phyloP scores from a whole-genome alignment of 2,329 filamentous ascomycete genomes.

The Hirsutella thompsonii region DNA sequence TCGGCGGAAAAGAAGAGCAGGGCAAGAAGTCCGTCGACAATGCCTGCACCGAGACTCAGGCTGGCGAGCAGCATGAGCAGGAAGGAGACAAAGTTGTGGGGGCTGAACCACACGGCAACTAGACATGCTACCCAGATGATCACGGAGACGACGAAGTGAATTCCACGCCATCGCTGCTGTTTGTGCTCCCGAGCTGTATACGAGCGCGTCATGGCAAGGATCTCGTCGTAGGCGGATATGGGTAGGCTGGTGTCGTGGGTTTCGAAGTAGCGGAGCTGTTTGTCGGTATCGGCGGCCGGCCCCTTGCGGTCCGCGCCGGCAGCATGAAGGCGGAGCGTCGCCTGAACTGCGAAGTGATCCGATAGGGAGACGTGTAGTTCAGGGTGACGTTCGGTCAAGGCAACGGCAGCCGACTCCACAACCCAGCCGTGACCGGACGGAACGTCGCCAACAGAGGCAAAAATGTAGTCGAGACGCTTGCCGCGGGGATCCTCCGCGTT shows the following conservation, averaged over 20 bases:
- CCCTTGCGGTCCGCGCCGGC: conserved; percentile 8
- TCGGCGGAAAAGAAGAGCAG: conserved; percentile 79
- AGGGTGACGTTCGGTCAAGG: conserved; percentile 72
- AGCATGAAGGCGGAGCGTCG: conserved; percentile 48
- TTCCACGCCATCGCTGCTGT: conserved; percentile 59
- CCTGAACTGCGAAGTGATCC: conserved; percentile 87
- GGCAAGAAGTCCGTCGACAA: conserved; percentile 75
- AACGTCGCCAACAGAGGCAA: conserved; percentile 47
- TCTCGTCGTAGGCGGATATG: conserved; percentile 40
- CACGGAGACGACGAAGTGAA: conserved; percentile 61
- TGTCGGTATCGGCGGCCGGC: conserved; percentile 13
- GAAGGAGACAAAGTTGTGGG: conserved; percentile 64
- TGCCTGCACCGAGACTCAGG: conserved; percentile 62
- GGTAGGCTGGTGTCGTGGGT: conserved; percentile 9
- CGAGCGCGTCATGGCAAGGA: conserved; percentile 54
- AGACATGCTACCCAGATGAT: conserved; percentile 60
- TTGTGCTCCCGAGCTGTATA: conserved; percentile 60
- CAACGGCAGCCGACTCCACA: conserved; percentile 57
- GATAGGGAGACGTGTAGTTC: conserved; percentile 74
- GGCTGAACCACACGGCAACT: conserved; percentile 76
- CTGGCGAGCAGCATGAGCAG: conserved; percentile 68
- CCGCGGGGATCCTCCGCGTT: conserved; percentile 57
- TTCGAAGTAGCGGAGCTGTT: conserved; percentile 17
- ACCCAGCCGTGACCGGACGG: conserved; percentile 41
- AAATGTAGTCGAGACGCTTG: conserved; percentile 93